phyloP scores from a whole-genome alignment of 202 grass and related monocot genomes.

The Setaria viridis region DNA sequence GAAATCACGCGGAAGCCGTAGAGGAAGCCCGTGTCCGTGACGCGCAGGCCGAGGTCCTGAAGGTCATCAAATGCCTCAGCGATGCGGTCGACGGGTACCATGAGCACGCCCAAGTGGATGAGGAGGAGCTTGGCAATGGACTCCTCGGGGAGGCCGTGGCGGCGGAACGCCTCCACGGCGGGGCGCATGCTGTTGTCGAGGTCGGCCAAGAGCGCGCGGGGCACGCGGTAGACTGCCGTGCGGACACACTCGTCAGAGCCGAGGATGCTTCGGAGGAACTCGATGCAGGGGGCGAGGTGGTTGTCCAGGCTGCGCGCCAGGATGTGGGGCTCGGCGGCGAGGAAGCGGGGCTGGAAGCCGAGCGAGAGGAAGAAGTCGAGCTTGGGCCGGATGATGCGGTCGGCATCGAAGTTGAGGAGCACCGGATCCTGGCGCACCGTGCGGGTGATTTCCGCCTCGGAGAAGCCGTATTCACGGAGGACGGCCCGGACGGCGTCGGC shows the following conservation, averaged over 20 bases:
- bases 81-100: conserved; percentile 6
- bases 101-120: conserved; percentile 2
- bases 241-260: background rate
- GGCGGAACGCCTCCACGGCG: conserved; percentile 10
- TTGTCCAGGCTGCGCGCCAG: conserved; percentile 30
- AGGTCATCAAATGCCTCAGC: conserved; percentile 25
- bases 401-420: conserved; percentile 15
- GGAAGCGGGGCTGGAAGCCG: background rate
- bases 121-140: conserved; percentile 3
- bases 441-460: background rate
- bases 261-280: conserved; percentile 26
- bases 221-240: background rate
- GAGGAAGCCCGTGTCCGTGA: background rate
- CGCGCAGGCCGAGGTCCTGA: background rate
- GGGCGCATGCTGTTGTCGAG: background rate
- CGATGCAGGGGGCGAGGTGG: conserved; percentile 17
- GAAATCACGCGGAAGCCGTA: background rate
- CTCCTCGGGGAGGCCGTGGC: background rate
- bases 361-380: conserved; percentile 30
- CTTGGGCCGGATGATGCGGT: conserved; percentile 29
- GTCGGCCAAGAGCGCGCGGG: background rate
- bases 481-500: background rate
- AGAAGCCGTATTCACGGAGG: background rate
- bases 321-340: background rate
- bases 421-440: background rate